Percentiles rank a stretch among this genome's conserved stretches.
These are phyloP conservation scores for Sordariomycetes sp. DNA, from an alignment of 2,329 filamentous ascomycete species.

Conservation along the genomic window DNA sequence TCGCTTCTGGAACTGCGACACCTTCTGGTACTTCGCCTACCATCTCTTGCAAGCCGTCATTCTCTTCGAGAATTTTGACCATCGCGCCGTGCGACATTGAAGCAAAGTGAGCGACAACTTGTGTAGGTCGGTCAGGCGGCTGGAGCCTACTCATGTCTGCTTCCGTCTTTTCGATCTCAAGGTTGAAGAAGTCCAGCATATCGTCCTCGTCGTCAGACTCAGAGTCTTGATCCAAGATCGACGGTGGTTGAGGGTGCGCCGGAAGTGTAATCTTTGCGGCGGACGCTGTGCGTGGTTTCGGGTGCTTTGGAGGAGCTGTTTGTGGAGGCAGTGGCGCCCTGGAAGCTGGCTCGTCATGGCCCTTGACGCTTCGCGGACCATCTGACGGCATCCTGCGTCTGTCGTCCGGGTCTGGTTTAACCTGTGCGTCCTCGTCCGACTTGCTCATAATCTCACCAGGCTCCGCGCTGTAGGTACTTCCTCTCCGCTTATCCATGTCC, in stretches of 20 bases:
- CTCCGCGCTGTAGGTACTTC: slow-evolving; percentile 32
- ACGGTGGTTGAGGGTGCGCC: slow-evolving; percentile 17
- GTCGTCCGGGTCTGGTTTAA: neutral
- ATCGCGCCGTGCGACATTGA: slow-evolving; percentile 38
- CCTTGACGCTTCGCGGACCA: neutral
- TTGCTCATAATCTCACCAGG: slow-evolving; percentile 35
- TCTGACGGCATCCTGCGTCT: neutral
- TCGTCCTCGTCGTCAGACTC: slow-evolving; percentile 51
- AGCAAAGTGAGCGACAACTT: slow-evolving; percentile 36
- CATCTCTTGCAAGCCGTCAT: slow-evolving; percentile 32
- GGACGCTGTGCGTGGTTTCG: slow-evolving; percentile 19
- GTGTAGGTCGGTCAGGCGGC: slow-evolving; percentile 25
- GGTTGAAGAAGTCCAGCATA: slow-evolving; percentile 46
- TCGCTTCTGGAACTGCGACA: neutral
- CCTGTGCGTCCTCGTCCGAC: slow-evolving; percentile 23
- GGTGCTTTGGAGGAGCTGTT: slow-evolving; percentile 12
- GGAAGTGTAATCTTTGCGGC: slow-evolving; percentile 30
- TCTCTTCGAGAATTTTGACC: slow-evolving; percentile 34
- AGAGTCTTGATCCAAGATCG: slow-evolving; percentile 17
- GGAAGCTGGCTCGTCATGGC: slow-evolving; percentile 3
- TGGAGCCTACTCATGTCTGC: slow-evolving; percentile 37
- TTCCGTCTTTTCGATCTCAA: slow-evolving; percentile 42
- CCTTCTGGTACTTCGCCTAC: slow-evolving; percentile 12
- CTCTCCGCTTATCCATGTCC: slow-evolving; percentile 22
- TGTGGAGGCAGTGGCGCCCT: too few species aligned